A percentile compares a stretch with the other conserved stretches of the same genome.
Evolutionary conservation across 495 filamentous ascomycete species (phyloP).

Genomic region (Schizothecium vesticola): DNA sequence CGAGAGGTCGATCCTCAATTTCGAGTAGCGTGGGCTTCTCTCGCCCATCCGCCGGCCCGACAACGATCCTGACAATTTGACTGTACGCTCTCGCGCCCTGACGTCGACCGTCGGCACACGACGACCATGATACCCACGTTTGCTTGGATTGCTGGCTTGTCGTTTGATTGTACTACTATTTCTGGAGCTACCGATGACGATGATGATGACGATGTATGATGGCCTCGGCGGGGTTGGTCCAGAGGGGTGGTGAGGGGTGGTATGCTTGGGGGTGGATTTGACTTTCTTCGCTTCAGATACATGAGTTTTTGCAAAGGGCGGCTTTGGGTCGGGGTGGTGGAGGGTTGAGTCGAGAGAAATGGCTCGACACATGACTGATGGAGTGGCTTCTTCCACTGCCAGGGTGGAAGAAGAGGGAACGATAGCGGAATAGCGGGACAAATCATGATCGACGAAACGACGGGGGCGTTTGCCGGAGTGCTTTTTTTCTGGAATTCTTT

Average conservation of each 20-base stretch:
- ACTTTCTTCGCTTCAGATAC: background rate
- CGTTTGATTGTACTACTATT: slow-evolving; percentile 4
- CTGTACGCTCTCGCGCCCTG: background rate
- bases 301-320: background rate
- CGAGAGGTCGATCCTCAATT: slow-evolving; percentile 51
- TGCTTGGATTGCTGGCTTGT: background rate
- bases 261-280: background rate
- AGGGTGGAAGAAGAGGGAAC: background rate
- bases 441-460: background rate
- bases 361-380: background rate
- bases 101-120: background rate
- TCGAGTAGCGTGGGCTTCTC: slow-evolving; percentile 10
- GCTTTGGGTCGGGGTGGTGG: background rate
- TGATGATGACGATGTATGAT: background rate
- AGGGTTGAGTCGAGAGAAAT: background rate
- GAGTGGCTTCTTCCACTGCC: background rate
- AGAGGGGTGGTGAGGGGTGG: background rate
- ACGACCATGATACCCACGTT: slow-evolving; percentile 17
- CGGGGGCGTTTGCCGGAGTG: background rate
- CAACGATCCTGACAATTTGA: background rate
- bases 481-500: background rate
- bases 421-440: background rate
- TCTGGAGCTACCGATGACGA: background rate
- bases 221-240: background rate
- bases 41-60: background rate